Evolutionary conservation across 2,329 filamentous ascomycete genomes (phyloP).

Genomic region (Colletotrichum theobromicola): DNA sequence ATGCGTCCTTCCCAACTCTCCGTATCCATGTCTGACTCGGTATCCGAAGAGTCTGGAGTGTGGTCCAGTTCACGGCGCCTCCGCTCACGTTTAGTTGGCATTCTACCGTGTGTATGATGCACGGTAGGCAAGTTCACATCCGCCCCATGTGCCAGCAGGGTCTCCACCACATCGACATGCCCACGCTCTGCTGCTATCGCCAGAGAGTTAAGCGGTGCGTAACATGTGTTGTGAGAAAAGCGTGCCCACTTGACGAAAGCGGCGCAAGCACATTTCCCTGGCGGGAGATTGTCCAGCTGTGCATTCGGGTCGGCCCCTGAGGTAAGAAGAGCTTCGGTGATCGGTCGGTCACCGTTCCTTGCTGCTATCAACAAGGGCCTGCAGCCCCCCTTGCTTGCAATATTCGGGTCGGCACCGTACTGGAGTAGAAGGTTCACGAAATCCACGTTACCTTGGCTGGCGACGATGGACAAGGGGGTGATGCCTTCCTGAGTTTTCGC

Average conservation of each 20-base stretch:
- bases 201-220: background rate
- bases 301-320: background rate
- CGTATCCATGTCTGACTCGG: background rate
- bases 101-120: background rate
- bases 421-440: background rate
- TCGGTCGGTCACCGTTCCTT: background rate
- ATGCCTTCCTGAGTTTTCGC: background rate
- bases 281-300: background rate
- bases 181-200: background rate
- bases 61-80: background rate
- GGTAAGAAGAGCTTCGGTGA: background rate
- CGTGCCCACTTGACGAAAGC: background rate
- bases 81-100: background rate
- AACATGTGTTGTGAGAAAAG: background rate
- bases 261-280: background rate
- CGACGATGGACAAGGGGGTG: background rate
- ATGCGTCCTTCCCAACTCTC: background rate
- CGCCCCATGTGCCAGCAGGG: background rate
- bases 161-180: background rate
- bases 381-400: background rate
- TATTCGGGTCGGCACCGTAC: background rate
- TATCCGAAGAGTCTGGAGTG: background rate
- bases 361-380: background rate
- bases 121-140: background rate
- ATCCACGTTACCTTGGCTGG: background rate